phyloP scores from a whole-genome alignment of 2,329 filamentous ascomycete genomes.

The Pseudocercospora fijiensis region DNA sequence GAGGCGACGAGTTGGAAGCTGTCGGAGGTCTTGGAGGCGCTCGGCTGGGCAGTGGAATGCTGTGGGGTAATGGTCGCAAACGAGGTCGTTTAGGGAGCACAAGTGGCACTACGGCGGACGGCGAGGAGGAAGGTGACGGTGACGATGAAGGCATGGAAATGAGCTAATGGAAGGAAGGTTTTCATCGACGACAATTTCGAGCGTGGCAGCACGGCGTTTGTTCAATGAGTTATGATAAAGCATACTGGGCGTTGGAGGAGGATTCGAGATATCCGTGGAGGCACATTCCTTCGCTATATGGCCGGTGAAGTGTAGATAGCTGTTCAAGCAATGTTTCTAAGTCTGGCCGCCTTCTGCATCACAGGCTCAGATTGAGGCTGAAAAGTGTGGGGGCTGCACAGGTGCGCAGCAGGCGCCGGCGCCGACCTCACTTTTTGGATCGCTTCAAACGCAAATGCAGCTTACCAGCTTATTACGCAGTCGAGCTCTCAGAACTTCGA shows the following conservation, averaged over 20 bases:
- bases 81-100: conserved; percentile 45
- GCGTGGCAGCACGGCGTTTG: neutral
- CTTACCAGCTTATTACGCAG: too few species aligned
- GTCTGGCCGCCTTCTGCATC: neutral
- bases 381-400: neutral
- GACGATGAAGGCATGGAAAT: conserved; percentile 39
- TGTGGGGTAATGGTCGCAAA: conserved; percentile 44
- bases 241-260: neutral
- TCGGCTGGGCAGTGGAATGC: conserved; percentile 42
- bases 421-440: neutral
- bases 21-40: conserved; percentile 55
- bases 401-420: neutral
- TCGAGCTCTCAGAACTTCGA: neutral
- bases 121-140: conserved; percentile 36
- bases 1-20: conserved; percentile 76
- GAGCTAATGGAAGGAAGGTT: conserved; percentile 14
- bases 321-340: neutral
- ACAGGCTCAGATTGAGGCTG: neutral
- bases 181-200: neutral
- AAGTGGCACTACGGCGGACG: conserved; percentile 46
- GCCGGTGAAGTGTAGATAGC: neutral
- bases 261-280: neutral
- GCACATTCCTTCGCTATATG: neutral
- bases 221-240: neutral
- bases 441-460: too few species aligned